Evolutionary conservation across 108 stramenopile genomes (phyloP), one percentile per base, ranked within the genome.

Genomic region (Cyclotella choctawhatcheeana): DNA sequence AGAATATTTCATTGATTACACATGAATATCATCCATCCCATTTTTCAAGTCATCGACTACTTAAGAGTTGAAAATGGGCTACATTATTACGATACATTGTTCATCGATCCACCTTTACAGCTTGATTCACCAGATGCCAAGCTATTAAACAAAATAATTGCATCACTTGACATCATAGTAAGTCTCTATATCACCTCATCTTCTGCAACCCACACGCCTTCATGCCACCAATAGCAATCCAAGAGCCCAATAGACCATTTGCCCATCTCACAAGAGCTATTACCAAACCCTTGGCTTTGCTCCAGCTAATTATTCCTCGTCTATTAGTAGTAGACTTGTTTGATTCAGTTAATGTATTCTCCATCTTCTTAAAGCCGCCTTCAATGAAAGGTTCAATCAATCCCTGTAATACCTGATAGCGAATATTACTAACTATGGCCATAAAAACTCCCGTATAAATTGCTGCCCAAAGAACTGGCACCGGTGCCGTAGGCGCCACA

Each of bases 381-480:
- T 89, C 90, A 40, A 91, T 74, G 8, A 90, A 60, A 6, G 89
- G 93, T 60, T 94, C 90, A 16, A 94, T 54, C 2, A 91, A 32
- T 20, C 93, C 93, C 71, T 91, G 90, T n/a, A 94, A 74, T 14
- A 94, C 0, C 69, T 94, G 93, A 79, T 94, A 94, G 6, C 90
- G 80, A 35, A 90, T 24, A 66, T 94, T 94, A 62, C 86, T 87
- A 21, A 91, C 85, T 22, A 90, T 20, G 2, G 86, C 86, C 85
- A 93, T 81, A 62, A 90, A 93, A 0, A 69, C 76, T 3, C 89
- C 89, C 1, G 93, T 94, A 58, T 88, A 94, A 6, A 94, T 18
- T 1, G 79, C 69, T 5, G 90, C 93, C 66, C 82, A 54, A 5
- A 71, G 31, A 1, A 90, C 71, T 44, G 86, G 85, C 10, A 94